Evolutionary conservation across 495 filamentous ascomycete species (phyloP).

Genomic region (Neurospora cerealis): DNA sequence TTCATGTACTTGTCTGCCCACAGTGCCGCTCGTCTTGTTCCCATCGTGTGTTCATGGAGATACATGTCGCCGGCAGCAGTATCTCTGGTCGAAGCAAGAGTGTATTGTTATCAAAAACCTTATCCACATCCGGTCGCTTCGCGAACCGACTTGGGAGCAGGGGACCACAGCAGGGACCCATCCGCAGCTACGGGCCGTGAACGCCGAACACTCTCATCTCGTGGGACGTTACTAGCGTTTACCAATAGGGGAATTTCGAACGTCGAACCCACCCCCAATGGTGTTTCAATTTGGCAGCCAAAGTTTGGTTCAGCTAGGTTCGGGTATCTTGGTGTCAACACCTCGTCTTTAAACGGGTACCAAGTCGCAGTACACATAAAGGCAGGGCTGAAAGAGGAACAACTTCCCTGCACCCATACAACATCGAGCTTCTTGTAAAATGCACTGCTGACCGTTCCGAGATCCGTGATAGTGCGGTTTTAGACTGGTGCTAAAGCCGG

Average conservation of each 20-base stretch:
- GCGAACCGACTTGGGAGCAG: neutral
- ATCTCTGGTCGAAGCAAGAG: neutral
- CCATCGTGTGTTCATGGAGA: neutral
- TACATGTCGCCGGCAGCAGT: neutral
- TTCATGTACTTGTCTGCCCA: neutral
- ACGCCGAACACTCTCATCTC: slow-evolving; percentile 7
- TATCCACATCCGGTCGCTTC: neutral
- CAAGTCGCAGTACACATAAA: neutral
- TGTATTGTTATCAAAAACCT: neutral
- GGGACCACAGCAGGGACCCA: neutral
- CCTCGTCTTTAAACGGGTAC: slow-evolving; percentile 1
- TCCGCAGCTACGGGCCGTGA: slow-evolving; percentile 17
- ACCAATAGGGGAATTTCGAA: slow-evolving; percentile 22
- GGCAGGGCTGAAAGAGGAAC: slow-evolving; percentile 17
- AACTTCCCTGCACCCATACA: neutral
- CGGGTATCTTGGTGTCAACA: slow-evolving; percentile 9
- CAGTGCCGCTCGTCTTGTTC: neutral
- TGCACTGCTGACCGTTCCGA: slow-evolving; percentile 11
- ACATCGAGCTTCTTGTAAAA: neutral
- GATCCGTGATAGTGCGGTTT: neutral
- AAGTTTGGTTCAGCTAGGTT: slow-evolving; percentile 6
- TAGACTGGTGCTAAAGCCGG: neutral
- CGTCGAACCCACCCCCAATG: neutral
- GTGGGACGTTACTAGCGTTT: slow-evolving; percentile 15
- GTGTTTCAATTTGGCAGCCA: neutral